Evolutionary conservation across 768 basidiomycete genomes (phyloP), one percentile per base, ranked within the genome.

Genomic region (Dentipellis fragilis): DNA sequence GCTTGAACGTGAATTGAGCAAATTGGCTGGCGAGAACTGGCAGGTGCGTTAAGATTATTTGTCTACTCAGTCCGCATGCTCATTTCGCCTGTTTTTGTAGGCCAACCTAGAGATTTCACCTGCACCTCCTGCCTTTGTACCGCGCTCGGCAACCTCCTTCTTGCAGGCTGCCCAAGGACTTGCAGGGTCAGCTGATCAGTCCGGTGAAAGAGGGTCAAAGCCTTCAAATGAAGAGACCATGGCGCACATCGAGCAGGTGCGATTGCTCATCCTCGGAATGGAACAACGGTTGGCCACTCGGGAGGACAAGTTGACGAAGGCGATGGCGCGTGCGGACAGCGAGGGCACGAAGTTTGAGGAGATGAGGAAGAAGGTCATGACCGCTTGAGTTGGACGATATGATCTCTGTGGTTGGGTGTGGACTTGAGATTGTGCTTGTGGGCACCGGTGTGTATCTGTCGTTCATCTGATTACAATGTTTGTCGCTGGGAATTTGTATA

Each of bases 1-100:
- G 68, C 77, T 91, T 37, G 89, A 93, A 65, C 76, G 80, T 35
- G 85, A 87, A 49, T 67, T 93, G 12, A 73, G 80, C 5, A 83
- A 79, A 58, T 68, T 89, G 19, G 85, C 80, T 1, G 89, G 89
- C 0, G 83, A 87, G 53, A 85, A 89, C 64, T 92, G 89, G 89
- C 86, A 89, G 80, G 87, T 84, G 56, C 12, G 36, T 23, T 40
- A n/a, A 23, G 46, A 23, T 36, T 21, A 37, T 49, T 37, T 38
- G 45, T 42, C 22, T 35, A 11, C 52, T 52, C 6, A 29, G 29
- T 35, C 37, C 21, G 34, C 49, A 19, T 12, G 29, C 29, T 29
- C 29, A 8, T 45, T 72, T 65, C 22, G 17, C 61, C 73, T 52
- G 22, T 55, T 45, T 45, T 22, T 48, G 49, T 64, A 65, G 64